Percentiles rank a stretch among this genome's conserved stretches.
phyloP scores from a whole-genome alignment of 1,284 basidiomycete species.

The Microbotryum scabiosae region DNA sequence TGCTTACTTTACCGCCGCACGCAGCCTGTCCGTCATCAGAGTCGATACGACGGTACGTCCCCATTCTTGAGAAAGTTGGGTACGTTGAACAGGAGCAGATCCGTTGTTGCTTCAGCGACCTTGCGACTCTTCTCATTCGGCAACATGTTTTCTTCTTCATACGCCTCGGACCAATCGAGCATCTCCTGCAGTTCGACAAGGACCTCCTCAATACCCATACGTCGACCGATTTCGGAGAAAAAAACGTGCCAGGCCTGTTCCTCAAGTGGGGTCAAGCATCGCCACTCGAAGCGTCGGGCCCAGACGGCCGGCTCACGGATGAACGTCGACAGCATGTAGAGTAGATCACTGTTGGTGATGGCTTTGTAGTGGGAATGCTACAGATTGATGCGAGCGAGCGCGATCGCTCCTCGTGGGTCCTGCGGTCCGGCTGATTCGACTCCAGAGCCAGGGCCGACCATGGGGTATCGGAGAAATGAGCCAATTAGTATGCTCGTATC shows the following conservation, averaged over 20 bases:
- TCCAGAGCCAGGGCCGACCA: no score
- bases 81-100: slow-evolving; percentile 2
- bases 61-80: slow-evolving; percentile 5
- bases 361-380: no score
- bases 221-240: slow-evolving; percentile 13
- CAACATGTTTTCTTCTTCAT: slow-evolving; percentile 8
- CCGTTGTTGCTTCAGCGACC: slow-evolving; percentile 9
- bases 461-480: no score
- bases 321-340: neutral
- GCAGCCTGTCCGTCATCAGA: no score
- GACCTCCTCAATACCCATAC: slow-evolving; percentile 19
- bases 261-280: slow-evolving; percentile 10
- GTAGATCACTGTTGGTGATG: no score
- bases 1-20: no score
- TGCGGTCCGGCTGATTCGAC: no score
- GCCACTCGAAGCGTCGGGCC: slow-evolving; percentile 12
- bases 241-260: slow-evolving; percentile 13
- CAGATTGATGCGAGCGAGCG: neutral
- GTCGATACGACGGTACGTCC: no score
- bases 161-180: slow-evolving; percentile 12
- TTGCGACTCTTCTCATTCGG: slow-evolving; percentile 1
- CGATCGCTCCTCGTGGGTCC: no score
- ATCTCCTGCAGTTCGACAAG: slow-evolving; percentile 3
- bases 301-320: slow-evolving; percentile 13
- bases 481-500: no score